A percentile compares a stretch with the other conserved stretches of the same genome.
Conservation (phyloP, 1,284 basidiomycete genomes). For the Microbotryum silenes-acaulis region DNA sequence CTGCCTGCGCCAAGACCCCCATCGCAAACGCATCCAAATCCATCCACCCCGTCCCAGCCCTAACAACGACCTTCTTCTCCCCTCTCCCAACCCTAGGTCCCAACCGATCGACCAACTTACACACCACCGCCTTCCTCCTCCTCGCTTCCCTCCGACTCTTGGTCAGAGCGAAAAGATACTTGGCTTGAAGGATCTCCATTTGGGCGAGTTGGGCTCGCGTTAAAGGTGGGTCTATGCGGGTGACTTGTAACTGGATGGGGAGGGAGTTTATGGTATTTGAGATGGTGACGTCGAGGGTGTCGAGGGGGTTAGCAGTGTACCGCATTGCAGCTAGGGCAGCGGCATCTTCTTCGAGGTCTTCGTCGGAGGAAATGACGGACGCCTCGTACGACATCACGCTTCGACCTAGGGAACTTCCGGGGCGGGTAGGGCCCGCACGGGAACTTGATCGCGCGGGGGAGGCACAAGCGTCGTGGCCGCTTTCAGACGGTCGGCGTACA, state of each 20-base stretch:
- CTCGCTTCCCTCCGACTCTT: constrained; percentile 53
- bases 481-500: neutral
- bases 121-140: constrained; percentile 60
- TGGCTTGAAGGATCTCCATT: constrained; percentile 68
- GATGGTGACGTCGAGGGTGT: constrained; percentile 73
- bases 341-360: constrained; percentile 42
- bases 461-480: constrained; percentile 1
- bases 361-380: constrained; percentile 48
- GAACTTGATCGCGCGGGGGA: constrained; percentile 2
- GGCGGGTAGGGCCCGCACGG: neutral
- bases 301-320: constrained; percentile 65
- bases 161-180: constrained; percentile 56
- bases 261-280: constrained; percentile 66
- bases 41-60: constrained; percentile 76
- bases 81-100: constrained; percentile 45
- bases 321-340: constrained; percentile 48
- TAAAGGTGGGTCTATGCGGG: constrained; percentile 68
- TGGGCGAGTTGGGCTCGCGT: constrained; percentile 50
- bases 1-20: constrained; percentile 4
- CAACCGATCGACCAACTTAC: constrained; percentile 62
- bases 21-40: constrained; percentile 60
- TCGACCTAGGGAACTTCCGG: constrained; percentile 38
- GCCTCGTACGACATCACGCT: constrained; percentile 34
- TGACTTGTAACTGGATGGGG: constrained; percentile 54
- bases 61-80: constrained; percentile 75